Evolutionary conservation across 805 yeast species (phyloP), one percentile per base, ranked within the genome.

Genomic region (Yueomyces sinensis): DNA sequence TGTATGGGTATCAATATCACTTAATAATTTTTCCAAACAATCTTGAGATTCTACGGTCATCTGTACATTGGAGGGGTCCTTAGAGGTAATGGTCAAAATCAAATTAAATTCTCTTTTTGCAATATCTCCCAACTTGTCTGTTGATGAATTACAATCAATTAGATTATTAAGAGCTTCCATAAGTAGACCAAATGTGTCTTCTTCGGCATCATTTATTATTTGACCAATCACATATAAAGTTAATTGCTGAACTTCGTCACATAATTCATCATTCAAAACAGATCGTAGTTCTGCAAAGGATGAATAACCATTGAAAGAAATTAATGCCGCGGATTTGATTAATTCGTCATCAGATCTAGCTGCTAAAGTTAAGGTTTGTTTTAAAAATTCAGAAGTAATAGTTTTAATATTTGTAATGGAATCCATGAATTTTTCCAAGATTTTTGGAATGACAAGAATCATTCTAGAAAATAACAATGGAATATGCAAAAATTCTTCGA

Each of bases 11-110:
- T 68, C 56, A 9, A 79, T 56, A 17, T 58, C 62, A 3, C 56
- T 59, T n/a, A 84, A 58, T 17, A 86, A 55, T 22, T 66, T 69
- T 18, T 70, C 72, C 24, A 87, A 59, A 40, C 84, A 75, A 32
- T 82, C 94, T 24, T 74, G 64, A 1, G 86, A 66, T 37, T 79
- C 83, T 0, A 74, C 62, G 3, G 69, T 69, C 16, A 82, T 61
- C 41, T 82, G 82, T 29, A 82, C 62, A 46, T 86, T 83, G 0
- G 86, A 67, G 0, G 91, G 71, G 47, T 82, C 89, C 43, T 74
- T 76, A 35, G 73, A 71, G 0, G 89, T 77, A 13, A 83, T 66
- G 5, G 66, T 58, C 40, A 83, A 66, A 4, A 86, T 62, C 35
- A 84, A 52, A 27, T 66, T 66, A 5, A 82, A 60, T 6, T 68